These are phyloP conservation scores for Yarrowia osloensis DNA, from an alignment of 805 yeast genomes.

Conservation along the genomic window DNA sequence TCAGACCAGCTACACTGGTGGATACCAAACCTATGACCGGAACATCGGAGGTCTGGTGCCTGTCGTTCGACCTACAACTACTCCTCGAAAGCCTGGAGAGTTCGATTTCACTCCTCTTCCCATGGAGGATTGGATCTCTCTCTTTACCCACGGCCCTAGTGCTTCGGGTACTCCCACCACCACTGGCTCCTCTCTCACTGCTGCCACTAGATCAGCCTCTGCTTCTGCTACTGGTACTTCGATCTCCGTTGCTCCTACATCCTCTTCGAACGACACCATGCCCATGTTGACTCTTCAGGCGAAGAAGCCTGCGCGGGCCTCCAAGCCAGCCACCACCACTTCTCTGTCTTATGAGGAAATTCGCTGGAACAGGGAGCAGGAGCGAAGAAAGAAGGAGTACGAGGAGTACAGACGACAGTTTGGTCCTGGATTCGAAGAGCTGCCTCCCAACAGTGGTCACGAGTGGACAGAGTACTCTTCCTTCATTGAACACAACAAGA, in stretches of 20 bases:
- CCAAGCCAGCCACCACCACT: not conserved
- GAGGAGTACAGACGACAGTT: not conserved
- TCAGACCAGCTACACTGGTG: not conserved
- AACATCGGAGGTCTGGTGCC: not conserved
- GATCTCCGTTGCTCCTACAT: not conserved
- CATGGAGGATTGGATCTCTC: slow-evolving; percentile 17
- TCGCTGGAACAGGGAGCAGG: not conserved
- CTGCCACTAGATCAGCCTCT: not conserved
- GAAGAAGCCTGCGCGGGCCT: not conserved
- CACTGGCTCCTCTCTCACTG: not conserved
- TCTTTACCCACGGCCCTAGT: not conserved
- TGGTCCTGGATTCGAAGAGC: not conserved
- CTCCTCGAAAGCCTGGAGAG: not conserved
- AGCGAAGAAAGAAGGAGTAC: slow-evolving; percentile 3
- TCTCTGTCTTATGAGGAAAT: not conserved
- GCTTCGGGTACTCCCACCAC: not conserved
- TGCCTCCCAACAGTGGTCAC: not conserved
- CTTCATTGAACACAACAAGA: slow-evolving; percentile 4
- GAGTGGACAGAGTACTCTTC: slow-evolving; percentile 11
- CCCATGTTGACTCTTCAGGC: not conserved
- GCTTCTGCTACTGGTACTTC: not conserved
- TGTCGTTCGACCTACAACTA: slow-evolving; percentile 1
- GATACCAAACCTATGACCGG: not conserved
- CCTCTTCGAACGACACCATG: not conserved
- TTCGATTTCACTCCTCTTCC: slow-evolving; percentile 18